Percentiles rank a stretch among this genome's conserved stretches.
phyloP scores from a whole-genome alignment of 352 stramenopile species.

The Hyphochytrium catenoides region DNA sequence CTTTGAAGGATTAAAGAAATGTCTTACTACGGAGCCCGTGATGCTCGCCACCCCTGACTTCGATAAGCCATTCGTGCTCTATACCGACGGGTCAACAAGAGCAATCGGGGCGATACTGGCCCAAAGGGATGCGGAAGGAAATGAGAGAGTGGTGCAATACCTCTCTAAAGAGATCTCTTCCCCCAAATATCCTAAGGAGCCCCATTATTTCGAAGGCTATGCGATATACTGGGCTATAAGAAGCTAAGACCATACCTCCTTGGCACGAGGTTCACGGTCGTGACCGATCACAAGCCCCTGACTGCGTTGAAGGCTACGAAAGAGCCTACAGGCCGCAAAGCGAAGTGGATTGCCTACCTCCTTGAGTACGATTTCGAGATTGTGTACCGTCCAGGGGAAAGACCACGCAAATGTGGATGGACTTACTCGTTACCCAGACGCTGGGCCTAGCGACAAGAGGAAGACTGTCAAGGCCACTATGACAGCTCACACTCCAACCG shows the following conservation, averaged over 20 bases:
- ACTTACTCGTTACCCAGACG: no score
- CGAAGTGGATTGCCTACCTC: conserved; percentile 8
- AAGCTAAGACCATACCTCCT: conserved; percentile 11
- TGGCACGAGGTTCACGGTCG: conserved; percentile 5
- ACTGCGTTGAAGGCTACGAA: conserved; percentile 9
- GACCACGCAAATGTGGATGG: no score
- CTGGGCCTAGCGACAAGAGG: no score
- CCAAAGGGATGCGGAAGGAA: conserved; percentile 10
- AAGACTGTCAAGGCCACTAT: no score
- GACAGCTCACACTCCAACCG: no score
- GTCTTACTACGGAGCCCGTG: no score
- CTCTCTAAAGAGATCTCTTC: conserved; percentile 7
- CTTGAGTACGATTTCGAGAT: conserved; percentile 11
- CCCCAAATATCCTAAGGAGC: conserved; percentile 10
- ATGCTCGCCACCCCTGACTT: conserved; percentile 13
- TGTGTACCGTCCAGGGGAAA: conserved; percentile 3
- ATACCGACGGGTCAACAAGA: conserved; percentile 9
- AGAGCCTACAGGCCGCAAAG: conserved; percentile 2
- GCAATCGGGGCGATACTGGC: conserved; percentile 9
- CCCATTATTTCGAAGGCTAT: conserved; percentile 13
- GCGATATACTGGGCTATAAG: conserved; percentile 12
- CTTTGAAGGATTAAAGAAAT: conserved; percentile 10
- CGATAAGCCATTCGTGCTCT: conserved; percentile 9
- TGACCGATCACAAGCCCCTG: conserved; percentile 11
- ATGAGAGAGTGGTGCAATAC: conserved; percentile 9